Base-by-base conservation (phyloP, 2,329 filamentous ascomycete genomes). In the Clonostachys sp. region DNA sequence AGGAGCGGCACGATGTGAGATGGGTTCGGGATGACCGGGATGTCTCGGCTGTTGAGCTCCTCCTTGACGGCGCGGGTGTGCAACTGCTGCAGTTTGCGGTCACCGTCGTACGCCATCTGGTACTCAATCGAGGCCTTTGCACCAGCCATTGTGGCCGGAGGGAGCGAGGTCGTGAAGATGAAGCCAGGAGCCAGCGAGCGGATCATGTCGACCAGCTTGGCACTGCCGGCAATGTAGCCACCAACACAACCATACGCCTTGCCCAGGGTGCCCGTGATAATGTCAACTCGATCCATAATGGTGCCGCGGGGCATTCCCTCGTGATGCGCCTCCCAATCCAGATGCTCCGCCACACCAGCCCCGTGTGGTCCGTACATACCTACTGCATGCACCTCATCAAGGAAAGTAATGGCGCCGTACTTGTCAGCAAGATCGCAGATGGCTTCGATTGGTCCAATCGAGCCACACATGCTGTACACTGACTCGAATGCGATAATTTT, bases 401-500 rank as follows among this genome's bases (percentile, higher is more conserved):
- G 77, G 68, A 99, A 99, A 58, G 94, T 99, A 54, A 99, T 84
- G 38, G 94, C 94, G 50, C 94, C 94, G 65, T 99, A 99, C 74
- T 96, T 96, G 53, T 97, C 91, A 10, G 94, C 92, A 46, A 99
- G 74, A 64, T 99, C 91, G 66, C 92, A 97, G 52, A 99, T 97
- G 62, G 86, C 86, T 70, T 91, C 89, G 57, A 99, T 99, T 1
- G 94, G 94, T 1, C 91, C 94, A 63, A 99, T 89, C 14, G 91
- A 96, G 53, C 94, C 94, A 64, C 94, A 99, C 94, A 99, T 99
- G 74, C 91, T 96, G 73, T 99, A 99, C 5, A 99, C 94, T 33
- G 91, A 96, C 72, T 99, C 94, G 55, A 97, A 99, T 3, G 94
- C 94, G 55, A 99, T 99, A 55, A 99, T 96, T 76, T 99, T 99